Percentiles rank a stretch among this genome's conserved stretches.
phyloP scores from a whole-genome alignment of 345 rosid species.

The Citrus maxima region DNA sequence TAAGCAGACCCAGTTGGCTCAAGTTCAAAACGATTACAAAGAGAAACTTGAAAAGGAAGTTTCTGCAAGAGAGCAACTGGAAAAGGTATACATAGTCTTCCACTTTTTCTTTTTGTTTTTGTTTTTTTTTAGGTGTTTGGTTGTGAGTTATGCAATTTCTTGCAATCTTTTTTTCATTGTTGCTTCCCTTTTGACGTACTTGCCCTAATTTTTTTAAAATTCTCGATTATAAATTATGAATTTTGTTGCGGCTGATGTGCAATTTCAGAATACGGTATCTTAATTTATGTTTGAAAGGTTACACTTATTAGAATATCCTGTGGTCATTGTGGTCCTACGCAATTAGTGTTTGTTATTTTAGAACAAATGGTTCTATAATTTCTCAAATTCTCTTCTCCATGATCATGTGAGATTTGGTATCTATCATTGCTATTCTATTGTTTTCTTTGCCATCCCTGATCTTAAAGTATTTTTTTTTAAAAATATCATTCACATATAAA shows the following conservation, averaged over 20 bases:
- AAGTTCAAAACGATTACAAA: conserved; percentile 71
- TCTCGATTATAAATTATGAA: background rate
- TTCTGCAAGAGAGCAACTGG: conserved; percentile 51
- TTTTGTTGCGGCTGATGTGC: background rate
- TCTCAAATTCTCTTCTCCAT: background rate
- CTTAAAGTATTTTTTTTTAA: background rate
- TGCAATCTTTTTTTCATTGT: background rate
- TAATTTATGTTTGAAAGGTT: background rate
- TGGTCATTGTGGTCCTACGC: background rate
- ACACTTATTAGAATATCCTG: background rate
- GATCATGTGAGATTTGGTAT: background rate
- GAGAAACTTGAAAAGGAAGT: conserved; percentile 76
- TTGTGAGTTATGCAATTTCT: background rate
- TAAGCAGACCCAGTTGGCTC: conserved; percentile 61
- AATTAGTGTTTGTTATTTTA: background rate
- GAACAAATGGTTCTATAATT: background rate
- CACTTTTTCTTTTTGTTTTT: background rate
- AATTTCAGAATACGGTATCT: background rate
- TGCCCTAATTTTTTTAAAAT: background rate
- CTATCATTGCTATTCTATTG: background rate
- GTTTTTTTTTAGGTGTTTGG: conserved; percentile 3
- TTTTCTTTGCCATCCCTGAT: background rate
- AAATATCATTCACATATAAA: no score
- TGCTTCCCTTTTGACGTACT: background rate
- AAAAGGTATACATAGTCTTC: conserved; percentile 51